phyloP scores from a whole-genome alignment of 2,329 filamentous ascomycete species.

The Botrytis tulipae region DNA sequence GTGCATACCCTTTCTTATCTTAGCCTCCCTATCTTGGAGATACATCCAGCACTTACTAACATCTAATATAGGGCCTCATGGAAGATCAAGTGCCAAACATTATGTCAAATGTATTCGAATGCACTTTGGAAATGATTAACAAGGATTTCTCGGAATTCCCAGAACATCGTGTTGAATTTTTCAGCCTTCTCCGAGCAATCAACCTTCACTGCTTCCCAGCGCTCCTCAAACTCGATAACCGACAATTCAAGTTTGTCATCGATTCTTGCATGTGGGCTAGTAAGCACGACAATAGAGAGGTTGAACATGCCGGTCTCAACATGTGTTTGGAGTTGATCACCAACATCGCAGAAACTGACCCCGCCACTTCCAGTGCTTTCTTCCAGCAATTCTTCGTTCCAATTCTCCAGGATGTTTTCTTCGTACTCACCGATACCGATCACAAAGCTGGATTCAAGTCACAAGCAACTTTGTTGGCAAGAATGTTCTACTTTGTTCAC shows the following conservation, averaged over 20 bases:
- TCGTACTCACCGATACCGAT: constrained; percentile 93
- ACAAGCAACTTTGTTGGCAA: constrained; percentile 87
- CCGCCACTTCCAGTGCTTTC: constrained; percentile 84
- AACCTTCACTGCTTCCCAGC: constrained; percentile 97
- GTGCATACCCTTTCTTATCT: constrained; percentile 34
- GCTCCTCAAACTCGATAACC: constrained; percentile 87
- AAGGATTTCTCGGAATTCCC: constrained; percentile 99
- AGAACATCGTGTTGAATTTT: constrained; percentile 98
- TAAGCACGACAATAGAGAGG: constrained; percentile 98
- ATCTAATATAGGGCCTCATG: constrained; percentile 70
- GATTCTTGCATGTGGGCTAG: constrained; percentile 99
- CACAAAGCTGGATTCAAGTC: constrained; percentile 99
- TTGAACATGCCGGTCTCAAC: constrained; percentile 91
- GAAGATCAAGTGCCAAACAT: constrained; percentile 96
- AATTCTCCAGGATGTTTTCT: constrained; percentile 97
- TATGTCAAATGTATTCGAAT: constrained; percentile 98
- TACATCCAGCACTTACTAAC: constrained; percentile 36
- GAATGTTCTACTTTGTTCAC: constrained; percentile 95
- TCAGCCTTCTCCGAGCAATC: constrained; percentile 93
- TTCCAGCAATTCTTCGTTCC: constrained; percentile 97
- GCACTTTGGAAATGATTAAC: constrained; percentile 99
- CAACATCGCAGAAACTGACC: constrained; percentile 92
- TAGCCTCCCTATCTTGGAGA: constrained; percentile 12
- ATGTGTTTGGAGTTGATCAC: constrained; percentile 98
- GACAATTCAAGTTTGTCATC: constrained; percentile 99